Evolutionary conservation across 2,329 filamentous ascomycete species (phyloP).

Genomic region (Coniochaeta sp.): DNA sequence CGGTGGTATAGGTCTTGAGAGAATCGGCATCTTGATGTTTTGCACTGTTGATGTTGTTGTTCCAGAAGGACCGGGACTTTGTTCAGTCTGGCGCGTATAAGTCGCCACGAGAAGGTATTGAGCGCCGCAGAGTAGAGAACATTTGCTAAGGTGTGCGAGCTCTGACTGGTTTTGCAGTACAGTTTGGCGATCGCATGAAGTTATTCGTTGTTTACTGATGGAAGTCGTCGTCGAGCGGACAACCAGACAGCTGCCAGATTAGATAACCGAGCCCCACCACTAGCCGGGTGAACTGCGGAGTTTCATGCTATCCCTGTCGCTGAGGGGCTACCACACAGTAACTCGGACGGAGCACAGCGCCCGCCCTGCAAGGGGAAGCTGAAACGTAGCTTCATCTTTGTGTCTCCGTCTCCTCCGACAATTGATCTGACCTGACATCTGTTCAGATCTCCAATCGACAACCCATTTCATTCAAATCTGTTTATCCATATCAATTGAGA

Average conservation of each 20-base stretch:
- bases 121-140: not conserved
- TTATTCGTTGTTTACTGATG: not conserved
- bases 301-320: not conserved
- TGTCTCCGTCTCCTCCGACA: slow-evolving; percentile 8
- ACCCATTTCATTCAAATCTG: not conserved
- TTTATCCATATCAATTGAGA: slow-evolving; percentile 1
- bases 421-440: slow-evolving; percentile 7
- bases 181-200: no score
- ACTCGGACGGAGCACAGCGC: not conserved
- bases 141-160: not conserved
- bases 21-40: slow-evolving; percentile 27
- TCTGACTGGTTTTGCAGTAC: no score
- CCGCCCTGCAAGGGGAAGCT: slow-evolving; percentile 8
- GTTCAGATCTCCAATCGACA: not conserved
- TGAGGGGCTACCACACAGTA: not conserved
- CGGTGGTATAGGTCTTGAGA: slow-evolving; percentile 63
- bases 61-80: no score
- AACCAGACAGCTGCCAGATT: not conserved
- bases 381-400: slow-evolving; percentile 21
- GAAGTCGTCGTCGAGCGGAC: not conserved
- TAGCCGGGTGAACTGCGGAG: not conserved
- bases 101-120: not conserved
- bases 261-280: not conserved
- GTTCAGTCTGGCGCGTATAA: not conserved
- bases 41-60: slow-evolving; percentile 6